Percentiles rank a stretch among this genome's conserved stretches.
phyloP scores from a whole-genome alignment of 2,329 filamentous ascomycete species.

The Cladosporium sp. region DNA sequence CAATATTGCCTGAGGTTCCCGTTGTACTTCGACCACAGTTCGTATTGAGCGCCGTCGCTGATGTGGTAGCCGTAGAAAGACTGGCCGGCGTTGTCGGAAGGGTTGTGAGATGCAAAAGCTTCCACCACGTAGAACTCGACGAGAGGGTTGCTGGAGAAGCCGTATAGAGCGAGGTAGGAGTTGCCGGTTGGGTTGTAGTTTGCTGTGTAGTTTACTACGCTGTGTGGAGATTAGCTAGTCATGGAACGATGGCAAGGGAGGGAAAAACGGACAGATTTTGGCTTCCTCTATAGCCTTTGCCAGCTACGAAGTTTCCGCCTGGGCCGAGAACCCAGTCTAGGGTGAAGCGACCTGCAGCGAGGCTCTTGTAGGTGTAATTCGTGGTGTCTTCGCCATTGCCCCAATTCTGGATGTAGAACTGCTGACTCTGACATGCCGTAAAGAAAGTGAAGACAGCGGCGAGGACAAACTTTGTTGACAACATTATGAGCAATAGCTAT shows the following conservation, averaged over 20 bases:
- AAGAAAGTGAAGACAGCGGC: background rate
- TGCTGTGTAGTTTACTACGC: constrained; percentile 1
- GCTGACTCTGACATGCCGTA: background rate
- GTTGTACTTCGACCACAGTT: constrained; percentile 6
- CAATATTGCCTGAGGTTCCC: constrained; percentile 3
- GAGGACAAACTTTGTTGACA: background rate
- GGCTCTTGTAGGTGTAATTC: constrained; percentile 3
- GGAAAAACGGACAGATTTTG: background rate
- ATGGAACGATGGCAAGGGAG: too few relatives aligned
- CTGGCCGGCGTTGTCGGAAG: background rate
- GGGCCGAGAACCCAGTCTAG: background rate
- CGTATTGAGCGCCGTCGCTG: constrained; percentile 4
- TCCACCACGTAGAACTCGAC: constrained; percentile 9
- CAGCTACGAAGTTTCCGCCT: constrained; percentile 1
- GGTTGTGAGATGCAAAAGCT: background rate
- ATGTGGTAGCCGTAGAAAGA: constrained; percentile 7
- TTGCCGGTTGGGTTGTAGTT: constrained; percentile 3
- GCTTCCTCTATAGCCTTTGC: constrained; percentile 1
- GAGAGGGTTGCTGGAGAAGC: background rate
- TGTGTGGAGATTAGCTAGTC: background rate
- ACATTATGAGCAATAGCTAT: background rate
- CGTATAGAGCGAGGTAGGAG: constrained; percentile 1
- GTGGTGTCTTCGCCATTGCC: background rate
- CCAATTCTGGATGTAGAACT: constrained; percentile 4
- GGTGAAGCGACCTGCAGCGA: background rate